Evolutionary conservation across 1,139 yeast genomes (phyloP).

Genomic region (Blastobotrys persicus): DNA sequence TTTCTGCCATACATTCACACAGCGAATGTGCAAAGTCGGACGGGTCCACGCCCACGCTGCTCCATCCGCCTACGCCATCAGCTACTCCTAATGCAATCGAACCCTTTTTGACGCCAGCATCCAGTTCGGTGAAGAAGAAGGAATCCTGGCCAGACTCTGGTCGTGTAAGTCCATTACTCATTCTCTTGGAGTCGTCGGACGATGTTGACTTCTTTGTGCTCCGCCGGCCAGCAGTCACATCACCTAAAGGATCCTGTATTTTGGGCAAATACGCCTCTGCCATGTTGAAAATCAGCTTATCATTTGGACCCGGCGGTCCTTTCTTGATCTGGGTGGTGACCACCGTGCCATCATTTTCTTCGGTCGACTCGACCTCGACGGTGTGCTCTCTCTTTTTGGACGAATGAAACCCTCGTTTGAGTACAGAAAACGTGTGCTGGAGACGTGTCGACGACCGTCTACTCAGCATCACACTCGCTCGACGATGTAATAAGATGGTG

Average conservation of each 20-base stretch:
- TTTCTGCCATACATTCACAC: constrained; percentile 34
- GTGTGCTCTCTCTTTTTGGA: constrained; percentile 2
- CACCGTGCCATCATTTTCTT: neutral
- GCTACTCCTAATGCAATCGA: constrained; percentile 80
- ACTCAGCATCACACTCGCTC: constrained; percentile 1
- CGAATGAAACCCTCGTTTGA: constrained; percentile 14
- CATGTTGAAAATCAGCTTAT: constrained; percentile 10
- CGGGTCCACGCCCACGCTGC: constrained; percentile 86
- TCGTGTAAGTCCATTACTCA: constrained; percentile 14
- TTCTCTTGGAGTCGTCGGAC: neutral
- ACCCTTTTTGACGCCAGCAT: constrained; percentile 41
- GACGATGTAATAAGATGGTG: neutral
- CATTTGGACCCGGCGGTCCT: constrained; percentile 8
- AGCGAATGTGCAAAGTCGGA: constrained; percentile 40
- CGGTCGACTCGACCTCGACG: neutral
- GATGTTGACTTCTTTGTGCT: neutral
- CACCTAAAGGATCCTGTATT: constrained; percentile 3
- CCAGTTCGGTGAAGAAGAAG: constrained; percentile 51
- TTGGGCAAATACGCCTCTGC: constrained; percentile 20
- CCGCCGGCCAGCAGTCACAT: neutral
- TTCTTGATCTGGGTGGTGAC: neutral
- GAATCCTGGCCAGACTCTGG: constrained; percentile 79
- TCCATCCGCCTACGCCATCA: constrained; percentile 99
- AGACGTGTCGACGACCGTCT: constrained; percentile 8
- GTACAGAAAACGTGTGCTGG: constrained; percentile 12